Percentiles rank a stretch among this genome's conserved stretches.
These are phyloP conservation scores for Vicia villosa DNA, from an alignment of 306 rosid species.

Conservation along the genomic window DNA sequence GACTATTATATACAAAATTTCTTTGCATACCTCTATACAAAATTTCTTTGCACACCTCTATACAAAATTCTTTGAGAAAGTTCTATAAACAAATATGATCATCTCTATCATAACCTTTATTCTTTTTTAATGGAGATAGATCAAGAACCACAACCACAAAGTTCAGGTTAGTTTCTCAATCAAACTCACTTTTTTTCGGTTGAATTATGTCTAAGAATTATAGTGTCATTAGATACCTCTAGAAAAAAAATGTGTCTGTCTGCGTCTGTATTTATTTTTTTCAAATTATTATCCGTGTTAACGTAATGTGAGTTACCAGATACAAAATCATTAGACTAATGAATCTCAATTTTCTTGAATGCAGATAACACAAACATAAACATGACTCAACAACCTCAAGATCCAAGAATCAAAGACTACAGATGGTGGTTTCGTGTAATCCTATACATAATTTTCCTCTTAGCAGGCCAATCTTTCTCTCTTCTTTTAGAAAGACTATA, in stretches of 20 bases:
- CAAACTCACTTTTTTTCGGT: neutral
- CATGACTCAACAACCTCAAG: neutral
- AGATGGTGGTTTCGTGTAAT: conserved; percentile 53
- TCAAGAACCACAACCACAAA: neutral
- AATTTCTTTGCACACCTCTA: neutral
- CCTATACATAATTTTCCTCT: conserved; percentile 46
- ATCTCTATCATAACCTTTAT: neutral
- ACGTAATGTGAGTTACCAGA: too few species aligned
- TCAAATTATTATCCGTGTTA: too few species aligned
- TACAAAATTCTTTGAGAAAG: neutral
- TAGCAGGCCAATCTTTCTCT: conserved; percentile 58
- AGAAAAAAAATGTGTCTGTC: too few species aligned
- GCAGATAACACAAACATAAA: neutral
- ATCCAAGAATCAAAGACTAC: neutral
- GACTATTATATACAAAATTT: neutral
- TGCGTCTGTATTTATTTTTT: too few species aligned
- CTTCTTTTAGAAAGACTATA: conserved; percentile 59
- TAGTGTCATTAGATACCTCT: too few species aligned
- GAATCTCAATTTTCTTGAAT: neutral
- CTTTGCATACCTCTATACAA: neutral
- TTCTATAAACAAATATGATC: neutral
- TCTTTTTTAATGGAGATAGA: neutral
- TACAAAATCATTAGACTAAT: neutral
- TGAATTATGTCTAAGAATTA: too few species aligned
- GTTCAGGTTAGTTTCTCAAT: neutral